Evolutionary conservation across 1,139 yeast genomes (phyloP).

Genomic region (Candida dubliniensis): DNA sequence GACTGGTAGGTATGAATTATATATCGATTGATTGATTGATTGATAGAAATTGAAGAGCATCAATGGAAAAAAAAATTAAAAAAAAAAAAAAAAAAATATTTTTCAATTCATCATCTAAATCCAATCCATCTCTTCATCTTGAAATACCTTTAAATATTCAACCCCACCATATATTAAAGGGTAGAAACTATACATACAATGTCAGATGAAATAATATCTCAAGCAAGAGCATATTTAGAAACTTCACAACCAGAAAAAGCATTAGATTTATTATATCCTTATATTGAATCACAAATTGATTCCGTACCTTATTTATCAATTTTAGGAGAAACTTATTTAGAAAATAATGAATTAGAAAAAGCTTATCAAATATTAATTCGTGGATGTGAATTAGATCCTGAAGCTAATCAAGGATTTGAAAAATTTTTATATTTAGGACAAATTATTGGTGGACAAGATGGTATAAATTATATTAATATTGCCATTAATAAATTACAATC

Average conservation of each 20-base stretch:
- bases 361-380: conserved; percentile 67
- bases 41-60: no score
- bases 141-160: neutral
- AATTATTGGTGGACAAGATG: conserved; percentile 79
- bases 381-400: conserved; percentile 70
- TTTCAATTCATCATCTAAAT: conserved; percentile 6
- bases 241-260: conserved; percentile 45
- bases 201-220: conserved; percentile 18
- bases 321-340: conserved; percentile 77
- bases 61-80: conserved; percentile 1
- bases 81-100: neutral
- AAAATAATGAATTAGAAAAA: conserved; percentile 71
- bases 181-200: conserved; percentile 2
- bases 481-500: conserved; percentile 58
- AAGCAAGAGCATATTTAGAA: conserved; percentile 34
- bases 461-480: conserved; percentile 60
- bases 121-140: conserved; percentile 2
- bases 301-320: conserved; percentile 37
- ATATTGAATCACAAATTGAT: conserved; percentile 25
- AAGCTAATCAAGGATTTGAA: conserved; percentile 64
- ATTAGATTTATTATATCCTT: conserved; percentile 33
- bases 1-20: neutral
- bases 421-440: conserved; percentile 91
- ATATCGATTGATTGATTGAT: no score
- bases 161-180: no score